Percentiles rank a stretch among this genome's conserved stretches.
phyloP scores from a whole-genome alignment of 2,329 filamentous ascomycete genomes.

The Coniochaeta sp. region DNA sequence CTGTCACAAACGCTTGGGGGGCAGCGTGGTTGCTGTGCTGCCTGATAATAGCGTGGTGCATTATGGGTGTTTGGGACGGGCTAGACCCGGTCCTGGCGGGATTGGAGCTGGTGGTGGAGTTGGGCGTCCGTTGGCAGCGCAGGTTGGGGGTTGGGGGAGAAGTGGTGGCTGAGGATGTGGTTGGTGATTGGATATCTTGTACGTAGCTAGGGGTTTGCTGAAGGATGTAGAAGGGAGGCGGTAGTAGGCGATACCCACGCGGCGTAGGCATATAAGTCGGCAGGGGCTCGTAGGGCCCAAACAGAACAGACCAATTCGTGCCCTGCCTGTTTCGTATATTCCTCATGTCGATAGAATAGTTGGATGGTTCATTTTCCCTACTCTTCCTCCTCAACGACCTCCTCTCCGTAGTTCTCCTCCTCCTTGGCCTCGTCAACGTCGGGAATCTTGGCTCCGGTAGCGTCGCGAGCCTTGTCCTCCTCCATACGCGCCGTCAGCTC shows the following conservation, averaged over 20 bases:
- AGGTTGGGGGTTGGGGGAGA: constrained; percentile 21
- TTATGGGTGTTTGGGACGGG: constrained; percentile 63
- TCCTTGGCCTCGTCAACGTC: constrained; percentile 47
- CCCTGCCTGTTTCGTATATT: constrained; percentile 1
- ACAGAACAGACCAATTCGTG: not conserved
- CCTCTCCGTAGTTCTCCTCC: constrained; percentile 81
- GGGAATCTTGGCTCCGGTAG: constrained; percentile 14
- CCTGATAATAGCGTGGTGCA: constrained; percentile 78
- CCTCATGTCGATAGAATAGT: constrained; percentile 5
- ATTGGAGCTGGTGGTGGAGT: constrained; percentile 2
- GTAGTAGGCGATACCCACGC: not conserved
- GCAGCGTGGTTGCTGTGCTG: constrained; percentile 83
- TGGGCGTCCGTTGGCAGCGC: constrained; percentile 3
- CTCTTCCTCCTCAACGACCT: constrained; percentile 57
- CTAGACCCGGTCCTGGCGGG: constrained; percentile 11
- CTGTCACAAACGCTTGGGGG: constrained; percentile 87
- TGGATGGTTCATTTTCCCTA: not conserved
- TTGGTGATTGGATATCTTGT: too few relatives aligned
- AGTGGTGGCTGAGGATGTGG: constrained; percentile 11
- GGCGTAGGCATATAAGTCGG: not conserved
- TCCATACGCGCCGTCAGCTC: constrained; percentile 70
- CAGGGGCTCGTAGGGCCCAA: not conserved
- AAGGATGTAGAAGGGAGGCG: not conserved
- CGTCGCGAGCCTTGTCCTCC: constrained; percentile 52
- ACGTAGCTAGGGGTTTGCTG: too few relatives aligned